Evolutionary conservation across 441 rosid species (phyloP), one percentile per base, ranked within the genome.

Genomic region (Isatis lusitanica): DNA sequence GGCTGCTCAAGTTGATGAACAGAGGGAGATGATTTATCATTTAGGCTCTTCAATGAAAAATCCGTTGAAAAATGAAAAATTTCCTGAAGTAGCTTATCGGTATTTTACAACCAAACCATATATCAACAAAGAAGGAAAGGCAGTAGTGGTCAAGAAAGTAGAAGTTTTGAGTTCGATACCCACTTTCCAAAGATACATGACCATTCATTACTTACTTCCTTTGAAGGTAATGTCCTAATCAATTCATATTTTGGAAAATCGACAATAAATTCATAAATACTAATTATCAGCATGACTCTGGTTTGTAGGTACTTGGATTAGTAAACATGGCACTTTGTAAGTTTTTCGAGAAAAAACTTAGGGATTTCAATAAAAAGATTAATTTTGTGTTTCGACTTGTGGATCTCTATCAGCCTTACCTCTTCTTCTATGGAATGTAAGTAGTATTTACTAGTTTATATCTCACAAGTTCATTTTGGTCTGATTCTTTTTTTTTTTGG

Each of bases 1-100:
- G 85, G 86, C 69, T 6, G 90, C 83, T 16, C 84, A 85, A 26
- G 84, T 83, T 1, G 80, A 81, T 26, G 75, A 48, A 30, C 63
- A 55, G 3, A 43, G 56, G 11, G 71, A 72, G 16, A 62, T 55
- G 6, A 86, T 91, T 33, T 89, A 89, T 70, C 97, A 91, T 9
- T 78, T 91, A 35, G 86, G 90, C 7, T 85, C 94, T 1, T 89
- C 94, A 12, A 0, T 12, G 4, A 80, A 36, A 26, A 83, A 85
- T 51, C 84, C 89, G 0, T 7, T 82, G 8, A 69, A 11, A 33
- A 65, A 63, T 21, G 36, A 56, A 0, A 48, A 10, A 26, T 3
- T 85, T 5, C 80, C 31, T 2, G 60, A 73, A 5, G 26, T 53
- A 12, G 26, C 15, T 0, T 10, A 15, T 2, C 16, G 16, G 21